Base-by-base conservation (phyloP, 2,329 filamentous ascomycete genomes). In the Talaromyces sp. region DNA sequence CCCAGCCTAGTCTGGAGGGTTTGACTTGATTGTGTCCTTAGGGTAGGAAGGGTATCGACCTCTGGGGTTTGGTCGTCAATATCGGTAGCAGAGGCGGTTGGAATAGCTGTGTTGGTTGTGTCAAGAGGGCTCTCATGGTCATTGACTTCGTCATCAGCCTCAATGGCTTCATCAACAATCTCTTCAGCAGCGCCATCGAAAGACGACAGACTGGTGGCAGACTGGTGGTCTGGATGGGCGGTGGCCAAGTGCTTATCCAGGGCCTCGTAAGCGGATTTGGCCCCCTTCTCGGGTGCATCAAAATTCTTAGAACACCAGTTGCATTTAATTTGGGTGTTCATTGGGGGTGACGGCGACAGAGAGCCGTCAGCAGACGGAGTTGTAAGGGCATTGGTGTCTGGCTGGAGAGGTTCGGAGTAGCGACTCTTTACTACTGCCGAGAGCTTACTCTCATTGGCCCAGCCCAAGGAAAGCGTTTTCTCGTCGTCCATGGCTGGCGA, bases 251-350 rank as follows among this genome's bases (percentile, higher is more conserved):
- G 75, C 51, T 69, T 63, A 61, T 72, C 70, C 4, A 77, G 64
- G 51, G 69, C 65, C 32, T 72, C 68, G 58, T 70, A 65, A 51
- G 68, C 67, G 7, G 72, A 67, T 17, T 60, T 51, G 10, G 61
- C 65, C 25, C 69, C 67, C 52, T 71, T 65, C 60, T 65, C 56
- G 6, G 68, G 64, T 9, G 67, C 58, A 49, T 74, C 69, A 52
- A 77, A 68, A 53, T 68, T 67, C 61, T 75, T 70, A 25, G 71
- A 69, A 64, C 75, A 78, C 70, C 69, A 73, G n/a, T 67, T 62
- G 59, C 75, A 78, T 64, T 73, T 75, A 5, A 71, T 55, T 44
- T 64, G 65, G 17, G 64, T 64, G 15, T 52, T 49, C 8, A 65
- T 62, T 22, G 69, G 58, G n/a, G 68, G 70, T 27, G 72, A 66